Percentiles rank a stretch among this genome's conserved stretches.
Evolutionary conservation across 1,284 basidiomycete genomes (phyloP).

Genomic region (Vanrija sp.): DNA sequence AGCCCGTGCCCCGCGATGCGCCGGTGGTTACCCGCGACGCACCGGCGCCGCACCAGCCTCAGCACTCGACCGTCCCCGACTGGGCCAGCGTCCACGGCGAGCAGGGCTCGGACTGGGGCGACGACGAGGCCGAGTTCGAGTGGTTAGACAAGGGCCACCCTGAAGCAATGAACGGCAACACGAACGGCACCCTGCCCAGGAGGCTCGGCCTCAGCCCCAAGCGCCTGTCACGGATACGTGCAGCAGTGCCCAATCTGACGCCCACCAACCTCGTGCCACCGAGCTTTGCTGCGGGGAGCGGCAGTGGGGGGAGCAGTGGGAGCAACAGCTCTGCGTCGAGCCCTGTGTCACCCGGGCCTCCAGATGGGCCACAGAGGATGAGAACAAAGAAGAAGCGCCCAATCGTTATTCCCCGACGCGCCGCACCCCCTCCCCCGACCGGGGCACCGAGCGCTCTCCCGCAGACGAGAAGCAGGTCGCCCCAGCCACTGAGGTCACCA

Average conservation of each 20-base stretch:
- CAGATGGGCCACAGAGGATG: background rate
- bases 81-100: slow-evolving; percentile 41
- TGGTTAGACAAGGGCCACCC: slow-evolving; percentile 40
- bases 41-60: slow-evolving; percentile 11
- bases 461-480: slow-evolving; percentile 3
- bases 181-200: background rate
- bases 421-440: slow-evolving; percentile 29
- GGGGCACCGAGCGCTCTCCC: slow-evolving; percentile 13
- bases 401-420: slow-evolving; percentile 31
- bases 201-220: background rate
- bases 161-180: slow-evolving; percentile 29
- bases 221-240: slow-evolving; percentile 5
- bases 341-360: background rate
- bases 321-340: background rate
- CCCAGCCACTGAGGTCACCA: slow-evolving; percentile 1
- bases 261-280: background rate
- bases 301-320: background rate
- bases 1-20: slow-evolving; percentile 1
- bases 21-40: background rate
- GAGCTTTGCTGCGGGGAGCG: background rate
- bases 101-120: slow-evolving; percentile 46
- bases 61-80: slow-evolving; percentile 21
- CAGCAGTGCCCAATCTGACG: background rate
- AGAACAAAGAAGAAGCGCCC: slow-evolving; percentile 28
- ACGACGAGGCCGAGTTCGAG: slow-evolving; percentile 42